Base-by-base conservation (phyloP, 257 asterid species). In the Eucommia ulmoides region DNA sequence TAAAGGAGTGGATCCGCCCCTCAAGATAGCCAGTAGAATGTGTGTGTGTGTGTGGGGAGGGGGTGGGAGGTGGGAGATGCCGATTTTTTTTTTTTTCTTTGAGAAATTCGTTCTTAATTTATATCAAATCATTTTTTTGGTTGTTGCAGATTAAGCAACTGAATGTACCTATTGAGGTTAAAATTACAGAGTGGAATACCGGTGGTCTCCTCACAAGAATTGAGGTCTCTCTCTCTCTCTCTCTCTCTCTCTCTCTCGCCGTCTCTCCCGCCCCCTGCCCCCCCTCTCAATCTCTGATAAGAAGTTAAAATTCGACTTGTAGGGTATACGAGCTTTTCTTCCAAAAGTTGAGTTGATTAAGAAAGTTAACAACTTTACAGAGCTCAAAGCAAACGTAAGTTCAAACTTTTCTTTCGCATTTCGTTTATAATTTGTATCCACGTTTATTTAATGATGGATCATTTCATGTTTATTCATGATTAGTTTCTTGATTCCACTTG, bases 251-350 rank as follows among this genome's bases (percentile, higher is more conserved):
- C 17, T 33, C 48, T 24, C 53, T 50, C 42, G 25, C 41, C n/a
- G 14, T 61, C 50, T 41, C 42, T 19, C 12, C 22, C n/a, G n/a
- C 22, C 57, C 35, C 47, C 10, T 22, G 33, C 15, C n/a, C n/a
- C n/a, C n/a, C n/a, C n/a, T n/a, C n/a, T n/a, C n/a, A n/a, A n/a
- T n/a, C n/a, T n/a, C n/a, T n/a, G n/a, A n/a, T n/a, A 24, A 14
- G 9, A 50, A 44, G 46, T 11, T 54, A 49, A 22, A 26, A 53
- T 51, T 66, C 51, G 46, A 53, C 58, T 59, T 74, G 72, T 84
- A 91, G 98, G 98, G 98, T 48, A 64, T 91, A 62, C 80, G 98
- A 71, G 94, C 89, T 58, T 91, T 81, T 63, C 81, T 91, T 62
- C 96, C 98, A 5, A 91, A 83, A 69, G 88, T 86, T 57, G 98